These are phyloP conservation scores for Nissolia schottii DNA, from an alignment of 306 rosid species.

Conservation along the genomic window DNA sequence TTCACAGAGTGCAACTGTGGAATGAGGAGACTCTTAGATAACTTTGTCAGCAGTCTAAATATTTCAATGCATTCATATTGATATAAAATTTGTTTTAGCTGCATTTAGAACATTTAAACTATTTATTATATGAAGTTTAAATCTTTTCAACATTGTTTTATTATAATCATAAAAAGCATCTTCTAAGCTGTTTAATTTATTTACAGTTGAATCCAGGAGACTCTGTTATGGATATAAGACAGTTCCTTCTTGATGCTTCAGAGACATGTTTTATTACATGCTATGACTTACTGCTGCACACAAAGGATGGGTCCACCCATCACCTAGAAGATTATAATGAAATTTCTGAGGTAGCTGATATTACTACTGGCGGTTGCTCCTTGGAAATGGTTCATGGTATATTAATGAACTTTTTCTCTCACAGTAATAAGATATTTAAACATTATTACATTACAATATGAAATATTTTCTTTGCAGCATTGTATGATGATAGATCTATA, in stretches of 20 bases:
- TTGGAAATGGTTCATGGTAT: constrained; percentile 99
- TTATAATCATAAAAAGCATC: not conserved
- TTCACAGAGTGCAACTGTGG: not conserved
- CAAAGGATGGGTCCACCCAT: constrained; percentile 78
- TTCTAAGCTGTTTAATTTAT: constrained; percentile 27
- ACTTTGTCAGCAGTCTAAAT: not conserved
- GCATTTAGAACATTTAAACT: not conserved
- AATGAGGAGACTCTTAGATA: not conserved
- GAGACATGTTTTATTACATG: constrained; percentile 97
- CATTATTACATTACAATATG: constrained; percentile 30
- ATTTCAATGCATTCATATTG: not conserved
- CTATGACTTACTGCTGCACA: constrained; percentile 83
- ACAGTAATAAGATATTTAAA: not conserved
- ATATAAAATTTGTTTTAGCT: not conserved
- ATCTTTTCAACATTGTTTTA: not conserved
- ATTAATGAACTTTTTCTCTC: constrained; percentile 6
- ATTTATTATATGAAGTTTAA: not conserved
- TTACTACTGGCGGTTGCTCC: constrained; percentile 89
- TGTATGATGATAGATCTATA: constrained; percentile 96
- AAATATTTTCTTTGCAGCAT: constrained; percentile 56
- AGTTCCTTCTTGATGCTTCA: constrained; percentile 96
- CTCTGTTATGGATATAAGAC: constrained; percentile 94
- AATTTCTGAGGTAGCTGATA: constrained; percentile 97
- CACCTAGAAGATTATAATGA: constrained; percentile 93
- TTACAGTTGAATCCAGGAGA: constrained; percentile 94